Percentiles rank a stretch among this genome's conserved stretches.
phyloP scores from a whole-genome alignment of 768 basidiomycete species.

The Rhizopogon vinicolor region DNA sequence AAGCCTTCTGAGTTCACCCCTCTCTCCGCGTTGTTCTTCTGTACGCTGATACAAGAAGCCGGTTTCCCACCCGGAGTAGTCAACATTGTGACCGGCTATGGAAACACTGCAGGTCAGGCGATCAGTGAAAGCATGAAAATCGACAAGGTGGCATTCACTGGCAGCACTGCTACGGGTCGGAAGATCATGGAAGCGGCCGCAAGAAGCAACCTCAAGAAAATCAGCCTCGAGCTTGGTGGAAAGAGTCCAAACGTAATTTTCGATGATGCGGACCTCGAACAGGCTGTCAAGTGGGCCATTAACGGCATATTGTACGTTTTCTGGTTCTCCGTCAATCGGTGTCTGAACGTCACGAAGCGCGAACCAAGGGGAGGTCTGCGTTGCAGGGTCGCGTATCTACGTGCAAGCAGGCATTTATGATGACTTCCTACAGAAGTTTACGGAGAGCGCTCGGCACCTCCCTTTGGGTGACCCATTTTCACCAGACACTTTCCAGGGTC shows the following conservation, averaged over 20 bases:
- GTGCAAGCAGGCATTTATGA: constrained; percentile 82
- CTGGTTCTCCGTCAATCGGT: neutral
- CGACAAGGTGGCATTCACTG: constrained; percentile 82
- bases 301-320: constrained; percentile 67
- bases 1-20: constrained; percentile 84
- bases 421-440: constrained; percentile 60
- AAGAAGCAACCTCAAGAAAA: constrained; percentile 77
- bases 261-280: constrained; percentile 38
- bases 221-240: constrained; percentile 55
- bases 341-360: constrained; percentile 34
- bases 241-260: constrained; percentile 48
- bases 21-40: constrained; percentile 51
- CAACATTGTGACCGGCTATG: constrained; percentile 74
- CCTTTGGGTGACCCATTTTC: constrained; percentile 75
- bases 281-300: constrained; percentile 68
- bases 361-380: constrained; percentile 77
- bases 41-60: constrained; percentile 55
- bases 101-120: constrained; percentile 65
- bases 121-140: constrained; percentile 62
- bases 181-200: constrained; percentile 78
- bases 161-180: constrained; percentile 75
- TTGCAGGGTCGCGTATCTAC: constrained; percentile 77
- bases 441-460: constrained; percentile 45
- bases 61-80: constrained; percentile 77
- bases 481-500: constrained; percentile 61